Evolutionary conservation across 148 eudicot species (phyloP).

Genomic region (Camellia granthamiana): DNA sequence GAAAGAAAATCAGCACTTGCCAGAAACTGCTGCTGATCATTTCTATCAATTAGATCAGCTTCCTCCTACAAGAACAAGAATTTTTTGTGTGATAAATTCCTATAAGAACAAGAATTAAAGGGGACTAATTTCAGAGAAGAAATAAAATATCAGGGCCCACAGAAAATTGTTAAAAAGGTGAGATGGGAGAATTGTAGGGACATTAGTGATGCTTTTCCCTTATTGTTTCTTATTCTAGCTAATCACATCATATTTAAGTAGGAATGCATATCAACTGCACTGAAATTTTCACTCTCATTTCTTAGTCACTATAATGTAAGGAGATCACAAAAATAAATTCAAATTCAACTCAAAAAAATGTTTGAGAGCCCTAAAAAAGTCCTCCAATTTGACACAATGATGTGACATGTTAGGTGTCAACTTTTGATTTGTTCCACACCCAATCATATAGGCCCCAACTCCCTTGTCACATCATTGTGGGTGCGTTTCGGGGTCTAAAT

Average conservation of each 20-base stretch:
- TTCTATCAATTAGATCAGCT: conserved; percentile 57
- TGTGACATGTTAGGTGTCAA: too few relatives aligned
- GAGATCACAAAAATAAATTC: too few relatives aligned
- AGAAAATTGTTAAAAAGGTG: background rate
- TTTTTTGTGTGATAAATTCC: background rate
- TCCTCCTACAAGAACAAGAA: conserved; percentile 58
- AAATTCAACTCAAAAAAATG: too few relatives aligned
- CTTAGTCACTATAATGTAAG: too few relatives aligned
- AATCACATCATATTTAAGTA: background rate
- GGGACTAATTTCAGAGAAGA: background rate
- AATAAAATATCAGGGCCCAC: background rate
- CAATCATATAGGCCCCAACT: too few relatives aligned
- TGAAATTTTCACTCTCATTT: too few relatives aligned
- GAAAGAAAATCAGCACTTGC: conserved; percentile 17
- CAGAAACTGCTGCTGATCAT: conserved; percentile 75
- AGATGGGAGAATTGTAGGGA: background rate
- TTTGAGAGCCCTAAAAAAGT: too few relatives aligned
- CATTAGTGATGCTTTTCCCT: background rate
- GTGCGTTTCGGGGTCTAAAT: too few relatives aligned
- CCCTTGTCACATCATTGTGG: too few relatives aligned
- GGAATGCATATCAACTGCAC: too few relatives aligned
- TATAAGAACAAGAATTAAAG: background rate
- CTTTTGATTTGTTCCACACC: too few relatives aligned
- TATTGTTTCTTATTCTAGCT: background rate
- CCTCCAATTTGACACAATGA: too few relatives aligned